Base-by-base conservation (phyloP, 2,329 filamentous ascomycete species). In the Aureobasidium sp. region DNA sequence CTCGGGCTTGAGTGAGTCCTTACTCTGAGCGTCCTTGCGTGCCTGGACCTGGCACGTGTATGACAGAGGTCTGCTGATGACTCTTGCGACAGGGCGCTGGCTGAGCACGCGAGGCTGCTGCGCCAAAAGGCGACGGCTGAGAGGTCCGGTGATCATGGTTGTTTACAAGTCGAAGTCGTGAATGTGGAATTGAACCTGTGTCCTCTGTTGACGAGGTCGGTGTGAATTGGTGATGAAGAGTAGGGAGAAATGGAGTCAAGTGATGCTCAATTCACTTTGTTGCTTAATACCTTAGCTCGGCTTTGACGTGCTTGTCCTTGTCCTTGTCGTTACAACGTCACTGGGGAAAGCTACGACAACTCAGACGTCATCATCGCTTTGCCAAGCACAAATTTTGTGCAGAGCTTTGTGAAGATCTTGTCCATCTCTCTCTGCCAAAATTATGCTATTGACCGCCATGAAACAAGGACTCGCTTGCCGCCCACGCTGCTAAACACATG, bases 1-100 rank as follows among this genome's bases (percentile, higher is more conserved):
- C 37, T 83, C 79, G 0, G 88, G 85, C 63, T 87, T 83, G 37
- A 95, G 80, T 2, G 80, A 80, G 65, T 87, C 81, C 63, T 78
- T 79, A 71, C 76, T 75, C 67, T 77, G 73, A n/a, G 74, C 65
- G 63, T 78, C 75, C 65, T 80, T 80, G 48, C 70, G 69, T 2
- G 76, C 68, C 50, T 67, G 68, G 6, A 67, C 64, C 23, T 66
- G 68, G 32, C 68, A 70, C 9, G 68, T 57, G 36, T 59, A 51
- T n/a, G 62, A 61, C 26, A 64, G n/a, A 15, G 48, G 52, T 36
- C 63, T 63, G 60, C 37, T 56, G 23, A 62, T 44, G 32, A 59
- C 23, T 20, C 46, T 47, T 29, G 57, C 57, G 23, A 60, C 4
- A 3, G 44, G 57, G 36, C 57, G 57, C 41, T 60, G 57, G 57